A percentile compares a stretch with the other conserved stretches of the same genome.
These are phyloP conservation scores for Cryptococcus sp. DNA, from an alignment of 1,284 basidiomycete genomes.

Conservation along the genomic window DNA sequence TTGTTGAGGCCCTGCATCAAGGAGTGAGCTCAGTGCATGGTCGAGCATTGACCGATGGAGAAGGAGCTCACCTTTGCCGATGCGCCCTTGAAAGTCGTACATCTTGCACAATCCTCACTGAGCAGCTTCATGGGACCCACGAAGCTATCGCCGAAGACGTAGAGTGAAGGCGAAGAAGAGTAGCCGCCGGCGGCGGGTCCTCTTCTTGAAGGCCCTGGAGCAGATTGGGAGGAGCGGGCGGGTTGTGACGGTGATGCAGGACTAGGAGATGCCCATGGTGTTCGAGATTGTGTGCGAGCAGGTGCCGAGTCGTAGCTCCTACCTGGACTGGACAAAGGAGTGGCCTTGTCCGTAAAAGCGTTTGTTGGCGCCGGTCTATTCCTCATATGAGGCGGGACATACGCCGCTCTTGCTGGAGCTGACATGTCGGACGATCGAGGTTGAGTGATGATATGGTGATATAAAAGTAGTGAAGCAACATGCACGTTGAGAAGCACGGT, in stretches of 20 bases:
- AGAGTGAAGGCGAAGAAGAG: slow-evolving; percentile 25
- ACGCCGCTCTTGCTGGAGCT: slow-evolving; percentile 19
- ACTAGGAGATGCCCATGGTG: slow-evolving; percentile 15
- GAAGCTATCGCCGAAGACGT: slow-evolving; percentile 49
- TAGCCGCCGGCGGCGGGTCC: slow-evolving; percentile 5
- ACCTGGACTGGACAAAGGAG: background rate
- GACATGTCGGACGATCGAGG: background rate
- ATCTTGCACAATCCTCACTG: slow-evolving; percentile 28
- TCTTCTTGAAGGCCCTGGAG: slow-evolving; percentile 2
- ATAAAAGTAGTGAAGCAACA: background rate
- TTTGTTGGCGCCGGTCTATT: slow-evolving; percentile 24
- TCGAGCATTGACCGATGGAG: background rate
- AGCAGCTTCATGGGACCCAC: slow-evolving; percentile 48
- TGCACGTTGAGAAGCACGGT: background rate
- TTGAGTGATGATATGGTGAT: background rate
- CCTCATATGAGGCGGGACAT: slow-evolving; percentile 44
- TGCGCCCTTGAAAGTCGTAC: slow-evolving; percentile 47
- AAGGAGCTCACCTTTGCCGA: slow-evolving; percentile 43
- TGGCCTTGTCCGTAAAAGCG: too few species aligned
- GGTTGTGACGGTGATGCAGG: background rate
- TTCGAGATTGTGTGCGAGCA: slow-evolving; percentile 10
- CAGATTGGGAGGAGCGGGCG: slow-evolving; percentile 1
- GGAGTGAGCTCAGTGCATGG: background rate
- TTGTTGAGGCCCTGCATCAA: slow-evolving; percentile 45
- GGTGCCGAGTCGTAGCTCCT: slow-evolving; percentile 8